These are phyloP conservation scores for Lodderomyces orthopsilosis DNA, from an alignment of 1,139 yeast species.

Conservation along the genomic window DNA sequence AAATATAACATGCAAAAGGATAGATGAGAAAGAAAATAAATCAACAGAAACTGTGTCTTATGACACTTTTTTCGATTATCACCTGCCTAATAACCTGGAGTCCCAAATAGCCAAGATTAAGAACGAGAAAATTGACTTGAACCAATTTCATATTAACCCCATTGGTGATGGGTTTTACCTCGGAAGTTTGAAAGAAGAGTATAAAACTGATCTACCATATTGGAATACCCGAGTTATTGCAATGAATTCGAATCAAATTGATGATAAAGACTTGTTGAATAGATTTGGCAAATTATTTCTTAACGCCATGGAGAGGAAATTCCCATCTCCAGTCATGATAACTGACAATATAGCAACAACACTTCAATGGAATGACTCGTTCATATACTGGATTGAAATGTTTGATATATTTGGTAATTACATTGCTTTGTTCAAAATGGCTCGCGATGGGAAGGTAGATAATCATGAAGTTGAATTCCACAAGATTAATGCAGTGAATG, in stretches of 20 bases:
- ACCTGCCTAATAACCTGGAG: constrained; percentile 7
- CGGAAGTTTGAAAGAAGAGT: constrained; percentile 20
- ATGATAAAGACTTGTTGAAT: constrained; percentile 17
- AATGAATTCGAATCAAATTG: constrained; percentile 22
- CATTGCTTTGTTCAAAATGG: constrained; percentile 22
- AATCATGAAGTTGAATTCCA: constrained; percentile 3
- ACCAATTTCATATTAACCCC: constrained; percentile 25
- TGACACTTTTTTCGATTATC: constrained; percentile 14
- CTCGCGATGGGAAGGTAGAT: constrained; percentile 20
- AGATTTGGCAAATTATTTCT: constrained; percentile 22
- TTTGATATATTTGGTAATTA: constrained; percentile 35
- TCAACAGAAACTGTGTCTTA: constrained; percentile 9
- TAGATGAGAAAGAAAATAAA: constrained; percentile 20
- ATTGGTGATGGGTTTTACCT: constrained; percentile 33
- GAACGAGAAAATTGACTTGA: constrained; percentile 22
- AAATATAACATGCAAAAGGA: constrained; percentile 42
- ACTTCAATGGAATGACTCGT: constrained; percentile 33
- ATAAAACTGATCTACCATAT: constrained; percentile 15
- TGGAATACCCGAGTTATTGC: constrained; percentile 25
- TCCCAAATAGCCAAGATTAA: neutral
- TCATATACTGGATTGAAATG: constrained; percentile 37
- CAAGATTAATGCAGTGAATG: neutral
- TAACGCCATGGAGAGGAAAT: constrained; percentile 23
- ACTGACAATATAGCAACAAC: constrained; percentile 14
- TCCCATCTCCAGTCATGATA: constrained; percentile 26